Conservation (phyloP, 2,329 filamentous ascomycete genomes). For the Tricladium varicosporioides region DNA sequence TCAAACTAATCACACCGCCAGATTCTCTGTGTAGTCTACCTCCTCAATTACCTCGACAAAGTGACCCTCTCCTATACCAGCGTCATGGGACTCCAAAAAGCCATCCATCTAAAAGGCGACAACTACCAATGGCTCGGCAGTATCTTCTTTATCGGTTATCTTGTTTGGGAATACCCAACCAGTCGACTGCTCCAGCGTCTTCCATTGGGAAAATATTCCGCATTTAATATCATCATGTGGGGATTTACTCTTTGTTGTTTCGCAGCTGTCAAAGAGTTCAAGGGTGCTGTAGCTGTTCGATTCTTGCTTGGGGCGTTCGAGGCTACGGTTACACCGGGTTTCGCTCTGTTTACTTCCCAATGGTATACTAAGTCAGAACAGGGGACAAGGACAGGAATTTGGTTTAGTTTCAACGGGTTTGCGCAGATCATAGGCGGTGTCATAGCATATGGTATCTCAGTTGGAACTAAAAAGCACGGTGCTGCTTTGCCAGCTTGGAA, state of each 20-base stretch:
- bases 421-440: constrained; percentile 63
- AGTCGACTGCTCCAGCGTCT: constrained; percentile 46
- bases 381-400: constrained; percentile 59
- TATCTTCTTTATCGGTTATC: constrained; percentile 45
- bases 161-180: constrained; percentile 32
- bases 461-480: constrained; percentile 47
- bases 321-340: constrained; percentile 66
- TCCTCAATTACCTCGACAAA: constrained; percentile 53
- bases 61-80: constrained; percentile 49
- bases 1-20: constrained; percentile 14
- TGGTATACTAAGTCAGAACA: constrained; percentile 74
- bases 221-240: constrained; percentile 61
- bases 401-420: constrained; percentile 67
- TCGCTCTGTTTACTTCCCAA: constrained; percentile 65
- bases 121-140: constrained; percentile 48
- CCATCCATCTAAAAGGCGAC: constrained; percentile 37
- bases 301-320: constrained; percentile 70
- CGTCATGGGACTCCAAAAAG: constrained; percentile 47
- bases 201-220: constrained; percentile 63
- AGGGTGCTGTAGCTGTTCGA: constrained; percentile 60
- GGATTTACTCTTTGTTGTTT: constrained; percentile 59
- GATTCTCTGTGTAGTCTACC: constrained; percentile 57
- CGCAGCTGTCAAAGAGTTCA: constrained; percentile 58
- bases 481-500: constrained; percentile 56
- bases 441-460: constrained; percentile 62